A percentile compares a stretch with the other conserved stretches of the same genome.
These are phyloP conservation scores for Oenanthe sinensis DNA, from an alignment of 129 eudicot genomes.

Conservation along the genomic window DNA sequence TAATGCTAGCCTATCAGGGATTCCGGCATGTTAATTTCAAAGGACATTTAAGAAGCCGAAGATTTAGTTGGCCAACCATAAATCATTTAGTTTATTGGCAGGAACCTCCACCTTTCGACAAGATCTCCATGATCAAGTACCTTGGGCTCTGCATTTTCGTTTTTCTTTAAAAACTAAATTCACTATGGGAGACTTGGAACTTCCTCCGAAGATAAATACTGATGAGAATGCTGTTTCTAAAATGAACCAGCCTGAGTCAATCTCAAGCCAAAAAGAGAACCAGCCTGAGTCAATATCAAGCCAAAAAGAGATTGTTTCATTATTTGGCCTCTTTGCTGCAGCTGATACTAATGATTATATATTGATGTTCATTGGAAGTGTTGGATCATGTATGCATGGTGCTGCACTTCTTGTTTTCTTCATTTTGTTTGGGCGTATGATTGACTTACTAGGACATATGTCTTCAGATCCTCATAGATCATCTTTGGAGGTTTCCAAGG, in stretches of 20 bases:
- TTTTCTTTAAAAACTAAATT: constrained; percentile 5
- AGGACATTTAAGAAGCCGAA: constrained; percentile 19
- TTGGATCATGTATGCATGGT: constrained; percentile 77
- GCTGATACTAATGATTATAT: constrained; percentile 59
- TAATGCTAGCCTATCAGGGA: too few species aligned
- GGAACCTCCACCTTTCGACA: constrained; percentile 22
- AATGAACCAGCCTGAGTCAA: constrained; percentile 22
- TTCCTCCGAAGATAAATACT: constrained; percentile 19
- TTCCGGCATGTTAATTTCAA: background rate
- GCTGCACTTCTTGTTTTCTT: constrained; percentile 78
- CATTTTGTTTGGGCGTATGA: constrained; percentile 66
- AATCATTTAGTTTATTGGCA: constrained; percentile 32
- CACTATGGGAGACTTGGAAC: constrained; percentile 50
- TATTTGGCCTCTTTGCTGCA: constrained; percentile 51
- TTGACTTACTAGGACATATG: constrained; percentile 62
- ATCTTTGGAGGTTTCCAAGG: constrained; percentile 62
- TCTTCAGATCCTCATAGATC: constrained; percentile 53
- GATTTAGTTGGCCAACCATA: constrained; percentile 42
- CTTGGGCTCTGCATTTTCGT: constrained; percentile 8
- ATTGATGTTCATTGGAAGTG: constrained; percentile 68
- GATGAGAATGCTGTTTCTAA: constrained; percentile 21
- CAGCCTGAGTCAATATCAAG: constrained; percentile 20
- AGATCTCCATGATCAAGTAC: constrained; percentile 19
- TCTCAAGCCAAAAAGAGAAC: constrained; percentile 16
- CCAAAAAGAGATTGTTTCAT: constrained; percentile 22